These are phyloP conservation scores for Penicillium maclennaniae DNA, from an alignment of 495 filamentous ascomycete genomes.

Conservation along the genomic window DNA sequence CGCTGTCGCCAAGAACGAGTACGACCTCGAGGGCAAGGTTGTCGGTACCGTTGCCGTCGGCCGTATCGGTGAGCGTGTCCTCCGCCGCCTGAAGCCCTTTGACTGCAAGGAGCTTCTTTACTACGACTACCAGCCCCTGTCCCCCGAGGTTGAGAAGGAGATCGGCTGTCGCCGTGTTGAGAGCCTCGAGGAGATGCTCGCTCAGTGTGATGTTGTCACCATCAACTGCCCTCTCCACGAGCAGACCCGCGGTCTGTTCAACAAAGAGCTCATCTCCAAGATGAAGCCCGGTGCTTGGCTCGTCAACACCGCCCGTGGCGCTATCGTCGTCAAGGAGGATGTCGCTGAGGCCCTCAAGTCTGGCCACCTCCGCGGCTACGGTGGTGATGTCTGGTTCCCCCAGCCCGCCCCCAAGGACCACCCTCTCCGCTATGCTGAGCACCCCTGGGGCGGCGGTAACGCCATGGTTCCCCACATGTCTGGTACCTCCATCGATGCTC, in stretches of 20 bases:
- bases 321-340: conserved; percentile 99
- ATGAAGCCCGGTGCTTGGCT: conserved; percentile 99
- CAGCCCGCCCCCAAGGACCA: conserved; percentile 96
- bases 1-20: conserved; percentile 94
- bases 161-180: conserved; percentile 91
- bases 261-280: conserved; percentile 99
- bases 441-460: conserved; percentile 94
- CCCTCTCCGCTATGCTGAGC: conserved; percentile 85
- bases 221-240: conserved; percentile 99
- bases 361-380: conserved; percentile 94
- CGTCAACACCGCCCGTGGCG: conserved; percentile 96
- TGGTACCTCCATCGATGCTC: conserved; percentile 93
- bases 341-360: conserved; percentile 90
- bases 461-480: conserved; percentile 99
- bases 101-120: conserved; percentile 99
- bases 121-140: conserved; percentile 97
- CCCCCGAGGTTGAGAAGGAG: conserved; percentile 84
- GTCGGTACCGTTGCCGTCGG: conserved; percentile 97
- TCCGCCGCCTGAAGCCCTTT: conserved; percentile 90
- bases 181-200: conserved; percentile 86
- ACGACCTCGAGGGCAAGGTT: conserved; percentile 93
- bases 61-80: conserved; percentile 96
- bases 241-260: conserved; percentile 93
- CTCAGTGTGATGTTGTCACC: conserved; percentile 95
- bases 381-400: conserved; percentile 90